Conservation (phyloP, 805 yeast species). For the Spathaspora boniae region DNA sequence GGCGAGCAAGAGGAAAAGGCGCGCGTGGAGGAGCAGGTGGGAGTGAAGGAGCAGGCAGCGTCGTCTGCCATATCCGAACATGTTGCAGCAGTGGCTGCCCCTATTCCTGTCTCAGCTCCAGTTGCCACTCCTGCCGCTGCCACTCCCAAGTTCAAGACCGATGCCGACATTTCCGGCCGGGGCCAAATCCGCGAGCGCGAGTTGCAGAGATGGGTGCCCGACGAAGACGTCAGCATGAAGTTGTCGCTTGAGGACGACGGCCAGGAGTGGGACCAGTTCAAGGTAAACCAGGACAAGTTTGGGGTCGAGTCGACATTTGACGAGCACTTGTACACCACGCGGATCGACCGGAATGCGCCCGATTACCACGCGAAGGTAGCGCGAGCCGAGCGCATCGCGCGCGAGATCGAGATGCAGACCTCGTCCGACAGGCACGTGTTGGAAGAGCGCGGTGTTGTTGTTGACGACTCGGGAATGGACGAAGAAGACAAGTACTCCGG, state of each 20-base stretch:
- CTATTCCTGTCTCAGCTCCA: no score
- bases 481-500: constrained; percentile 97
- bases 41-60: neutral
- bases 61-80: neutral
- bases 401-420: constrained; percentile 72
- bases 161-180: constrained; percentile 69
- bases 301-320: constrained; percentile 83
- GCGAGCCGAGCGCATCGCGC: constrained; percentile 76
- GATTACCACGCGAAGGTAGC: constrained; percentile 62
- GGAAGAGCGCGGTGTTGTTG: constrained; percentile 79
- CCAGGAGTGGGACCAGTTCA: constrained; percentile 86
- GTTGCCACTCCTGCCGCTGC: neutral
- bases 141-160: constrained; percentile 62
- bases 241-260: constrained; percentile 30
- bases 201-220: constrained; percentile 84
- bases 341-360: constrained; percentile 64
- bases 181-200: constrained; percentile 58
- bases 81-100: no score
- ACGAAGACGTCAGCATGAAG: constrained; percentile 26
- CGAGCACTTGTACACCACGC: constrained; percentile 85
- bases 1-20: neutral
- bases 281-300: constrained; percentile 83
- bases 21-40: neutral
- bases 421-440: constrained; percentile 78
- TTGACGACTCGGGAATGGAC: constrained; percentile 84